Evolutionary conservation across 2,329 filamentous ascomycete genomes (phyloP).

Genomic region (Tolypocladium ovalisporum): DNA sequence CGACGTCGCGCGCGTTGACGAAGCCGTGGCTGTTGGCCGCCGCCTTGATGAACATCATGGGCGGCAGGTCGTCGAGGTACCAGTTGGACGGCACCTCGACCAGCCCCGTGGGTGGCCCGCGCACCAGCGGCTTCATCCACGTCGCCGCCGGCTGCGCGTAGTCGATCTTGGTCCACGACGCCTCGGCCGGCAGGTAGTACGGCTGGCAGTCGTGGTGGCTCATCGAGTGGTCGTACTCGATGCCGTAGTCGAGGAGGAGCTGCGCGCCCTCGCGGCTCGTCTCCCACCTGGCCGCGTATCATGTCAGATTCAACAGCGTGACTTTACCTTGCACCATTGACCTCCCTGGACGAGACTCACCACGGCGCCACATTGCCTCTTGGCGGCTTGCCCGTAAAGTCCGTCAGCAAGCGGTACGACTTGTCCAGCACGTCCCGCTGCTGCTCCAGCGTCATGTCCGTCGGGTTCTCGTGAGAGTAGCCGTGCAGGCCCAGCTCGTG

Average conservation of each 20-base stretch:
- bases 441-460: conserved; percentile 62
- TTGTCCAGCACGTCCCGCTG: conserved; percentile 66
- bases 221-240: conserved; percentile 62
- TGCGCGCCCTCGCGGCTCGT: conserved; percentile 56
- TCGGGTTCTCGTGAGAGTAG: conserved; percentile 65
- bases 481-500: conserved; percentile 51
- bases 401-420: conserved; percentile 59
- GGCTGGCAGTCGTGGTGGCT: conserved; percentile 52
- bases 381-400: conserved; percentile 59
- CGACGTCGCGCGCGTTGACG: conserved; percentile 45
- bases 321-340: too few relatives aligned
- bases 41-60: conserved; percentile 64
- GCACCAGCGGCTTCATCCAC: conserved; percentile 56
- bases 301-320: background rate
- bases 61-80: conserved; percentile 53
- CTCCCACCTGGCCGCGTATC: conserved; percentile 51
- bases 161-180: conserved; percentile 57
- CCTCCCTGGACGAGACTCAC: conserved; percentile 6
- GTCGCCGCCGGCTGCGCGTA: conserved; percentile 49
- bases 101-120: conserved; percentile 47
- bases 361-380: conserved; percentile 62
- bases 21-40: conserved; percentile 54
- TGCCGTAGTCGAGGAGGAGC: conserved; percentile 52
- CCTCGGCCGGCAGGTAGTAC: conserved; percentile 53
- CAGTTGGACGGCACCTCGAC: conserved; percentile 50